Conservation (phyloP, 2,329 filamentous ascomycete species). For the Colletotrichum caudatum region DNA sequence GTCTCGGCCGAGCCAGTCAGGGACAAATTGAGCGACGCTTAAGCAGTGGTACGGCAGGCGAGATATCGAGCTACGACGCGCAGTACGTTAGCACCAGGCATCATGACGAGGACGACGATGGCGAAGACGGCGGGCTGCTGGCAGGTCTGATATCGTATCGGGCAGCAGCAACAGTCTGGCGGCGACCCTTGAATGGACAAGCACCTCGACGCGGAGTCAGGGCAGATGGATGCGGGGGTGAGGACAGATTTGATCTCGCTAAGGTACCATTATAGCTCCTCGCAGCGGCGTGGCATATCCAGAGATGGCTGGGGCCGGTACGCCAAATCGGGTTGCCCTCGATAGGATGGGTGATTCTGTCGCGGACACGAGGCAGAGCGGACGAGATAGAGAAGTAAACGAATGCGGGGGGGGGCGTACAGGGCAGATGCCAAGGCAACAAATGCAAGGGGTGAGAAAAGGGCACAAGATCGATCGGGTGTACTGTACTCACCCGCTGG, state of each 20-base stretch:
- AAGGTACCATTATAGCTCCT: neutral
- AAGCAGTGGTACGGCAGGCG: neutral
- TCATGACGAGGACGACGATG: no score
- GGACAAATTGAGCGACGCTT: neutral
- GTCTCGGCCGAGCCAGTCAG: neutral
- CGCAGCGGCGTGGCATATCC: neutral
- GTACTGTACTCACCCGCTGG: constrained; percentile 2
- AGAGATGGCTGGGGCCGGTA: neutral
- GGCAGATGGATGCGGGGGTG: neutral
- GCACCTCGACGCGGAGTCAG: no score
- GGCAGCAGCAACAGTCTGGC: neutral
- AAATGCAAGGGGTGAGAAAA: neutral
- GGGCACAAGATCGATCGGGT: neutral
- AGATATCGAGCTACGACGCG: neutral
- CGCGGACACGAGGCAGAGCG: neutral
- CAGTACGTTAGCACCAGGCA: neutral
- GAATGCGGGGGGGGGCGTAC: no score
- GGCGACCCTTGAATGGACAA: neutral
- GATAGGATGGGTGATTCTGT: neutral
- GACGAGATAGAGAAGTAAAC: neutral
- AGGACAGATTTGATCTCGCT: neutral
- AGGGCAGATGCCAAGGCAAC: neutral
- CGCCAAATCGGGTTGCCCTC: neutral
- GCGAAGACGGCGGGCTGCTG: neutral
- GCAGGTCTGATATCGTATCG: neutral